A percentile compares a stretch with the other conserved stretches of the same genome.
These are phyloP conservation scores for Ophiostoma piceae DNA, from an alignment of 2,329 filamentous ascomycete genomes.

Conservation along the genomic window DNA sequence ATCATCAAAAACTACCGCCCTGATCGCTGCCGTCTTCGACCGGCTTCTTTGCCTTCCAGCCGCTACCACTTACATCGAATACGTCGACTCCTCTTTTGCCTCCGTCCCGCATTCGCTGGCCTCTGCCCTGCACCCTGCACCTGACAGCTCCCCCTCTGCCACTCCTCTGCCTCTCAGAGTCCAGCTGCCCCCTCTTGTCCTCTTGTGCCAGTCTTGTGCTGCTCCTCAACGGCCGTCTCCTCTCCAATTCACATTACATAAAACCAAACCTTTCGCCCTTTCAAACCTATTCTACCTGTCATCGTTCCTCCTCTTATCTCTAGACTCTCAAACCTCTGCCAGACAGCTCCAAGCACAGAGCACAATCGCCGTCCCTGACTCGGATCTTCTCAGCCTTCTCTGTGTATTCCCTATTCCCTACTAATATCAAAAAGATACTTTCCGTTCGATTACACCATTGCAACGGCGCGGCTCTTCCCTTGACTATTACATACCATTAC, in stretches of 20 bases:
- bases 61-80: not conserved
- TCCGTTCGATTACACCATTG: not conserved
- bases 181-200: constrained; percentile 15
- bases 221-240: constrained; percentile 28
- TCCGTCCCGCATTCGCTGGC: constrained; percentile 2
- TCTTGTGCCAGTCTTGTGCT: constrained; percentile 27
- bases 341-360: constrained; percentile 18
- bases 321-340: constrained; percentile 30
- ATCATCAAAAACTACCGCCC: not conserved
- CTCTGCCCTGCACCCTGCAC: not conserved
- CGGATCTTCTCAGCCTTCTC: constrained; percentile 13
- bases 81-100: constrained; percentile 15
- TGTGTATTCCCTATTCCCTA: too few species aligned
- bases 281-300: constrained; percentile 41
- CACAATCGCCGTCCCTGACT: constrained; percentile 23
- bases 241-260: constrained; percentile 45
- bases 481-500: constrained; percentile 24
- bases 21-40: not conserved
- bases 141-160: not conserved
- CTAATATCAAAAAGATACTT: not conserved
- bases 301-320: constrained; percentile 38
- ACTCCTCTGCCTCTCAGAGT: too few species aligned
- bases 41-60: not conserved
- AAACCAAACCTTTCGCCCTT: constrained; percentile 41
- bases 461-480: constrained; percentile 22